Conservation (phyloP, 495 filamentous ascomycete genomes). For the Coniosporium apollinis region DNA sequence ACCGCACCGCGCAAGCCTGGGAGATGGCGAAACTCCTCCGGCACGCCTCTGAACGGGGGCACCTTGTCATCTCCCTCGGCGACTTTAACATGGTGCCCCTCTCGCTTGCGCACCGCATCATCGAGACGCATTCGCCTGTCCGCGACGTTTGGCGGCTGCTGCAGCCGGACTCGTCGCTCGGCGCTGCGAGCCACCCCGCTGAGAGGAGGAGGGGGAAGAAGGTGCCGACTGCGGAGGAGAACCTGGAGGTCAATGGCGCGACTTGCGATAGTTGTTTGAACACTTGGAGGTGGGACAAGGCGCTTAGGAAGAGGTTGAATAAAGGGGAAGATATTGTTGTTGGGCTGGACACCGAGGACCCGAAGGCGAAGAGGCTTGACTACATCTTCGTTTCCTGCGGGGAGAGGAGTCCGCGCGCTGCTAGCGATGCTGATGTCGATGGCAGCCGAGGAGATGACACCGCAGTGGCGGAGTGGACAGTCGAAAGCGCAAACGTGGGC, state of each 20-base stretch:
- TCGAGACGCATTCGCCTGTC: slow-evolving; percentile 63
- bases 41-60: slow-evolving; percentile 66
- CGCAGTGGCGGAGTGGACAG: slow-evolving; percentile 37
- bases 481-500: slow-evolving; percentile 49
- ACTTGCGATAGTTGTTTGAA: slow-evolving; percentile 78
- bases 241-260: slow-evolving; percentile 62
- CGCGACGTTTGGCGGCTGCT: slow-evolving; percentile 66
- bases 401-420: too few relatives aligned
- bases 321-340: slow-evolving; percentile 40
- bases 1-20: slow-evolving; percentile 92
- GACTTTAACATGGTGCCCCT: slow-evolving; percentile 92
- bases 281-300: slow-evolving; percentile 81
- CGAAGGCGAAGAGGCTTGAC: slow-evolving; percentile 71
- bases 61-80: slow-evolving; percentile 68
- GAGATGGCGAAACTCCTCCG: slow-evolving; percentile 85
- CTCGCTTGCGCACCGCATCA: slow-evolving; percentile 71
- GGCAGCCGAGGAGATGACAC: slow-evolving; percentile 11
- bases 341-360: slow-evolving; percentile 45
- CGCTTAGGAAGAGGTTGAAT: slow-evolving; percentile 38
- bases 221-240: slow-evolving; percentile 56
- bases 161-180: slow-evolving; percentile 65
- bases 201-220: slow-evolving; percentile 40
- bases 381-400: slow-evolving; percentile 63
- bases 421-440: slow-evolving; percentile 15
- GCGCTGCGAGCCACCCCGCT: slow-evolving; percentile 42